phyloP scores from a whole-genome alignment of 78 protist genomes.

The Dictyostelium firmibasis region DNA sequence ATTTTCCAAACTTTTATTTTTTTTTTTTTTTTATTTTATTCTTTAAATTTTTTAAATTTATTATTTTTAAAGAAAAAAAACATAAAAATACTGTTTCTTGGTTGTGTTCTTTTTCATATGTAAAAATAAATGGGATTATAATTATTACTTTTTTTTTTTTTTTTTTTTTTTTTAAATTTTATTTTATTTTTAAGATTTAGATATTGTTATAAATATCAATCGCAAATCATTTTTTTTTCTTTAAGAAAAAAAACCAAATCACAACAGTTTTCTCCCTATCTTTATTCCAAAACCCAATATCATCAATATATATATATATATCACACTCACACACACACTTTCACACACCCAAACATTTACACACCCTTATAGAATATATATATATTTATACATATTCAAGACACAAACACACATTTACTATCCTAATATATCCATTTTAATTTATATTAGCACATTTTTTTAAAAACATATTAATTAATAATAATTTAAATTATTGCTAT shows the following conservation, averaged over 20 bases:
- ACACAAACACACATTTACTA: not conserved
- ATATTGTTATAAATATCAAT: not conserved
- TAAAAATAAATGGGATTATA: not conserved
- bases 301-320: not conserved
- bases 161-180: not conserved
- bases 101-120: not conserved
- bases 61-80: not conserved
- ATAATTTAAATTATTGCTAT: too few relatives aligned
- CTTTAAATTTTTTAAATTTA: too few relatives aligned
- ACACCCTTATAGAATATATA: not conserved
- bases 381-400: not conserved
- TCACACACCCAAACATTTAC: not conserved
- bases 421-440: not conserved
- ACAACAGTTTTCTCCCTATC: not conserved
- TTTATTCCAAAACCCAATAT: not conserved
- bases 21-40: too few relatives aligned
- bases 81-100: not conserved
- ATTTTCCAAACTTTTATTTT: not conserved
- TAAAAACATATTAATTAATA: not conserved
- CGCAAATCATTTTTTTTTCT: not conserved
- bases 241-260: not conserved
- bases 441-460: not conserved
- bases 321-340: not conserved
- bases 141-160: not conserved
- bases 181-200: not conserved